phyloP scores from a whole-genome alignment of 2,329 filamentous ascomycete genomes.

The Mariannaea sp. region DNA sequence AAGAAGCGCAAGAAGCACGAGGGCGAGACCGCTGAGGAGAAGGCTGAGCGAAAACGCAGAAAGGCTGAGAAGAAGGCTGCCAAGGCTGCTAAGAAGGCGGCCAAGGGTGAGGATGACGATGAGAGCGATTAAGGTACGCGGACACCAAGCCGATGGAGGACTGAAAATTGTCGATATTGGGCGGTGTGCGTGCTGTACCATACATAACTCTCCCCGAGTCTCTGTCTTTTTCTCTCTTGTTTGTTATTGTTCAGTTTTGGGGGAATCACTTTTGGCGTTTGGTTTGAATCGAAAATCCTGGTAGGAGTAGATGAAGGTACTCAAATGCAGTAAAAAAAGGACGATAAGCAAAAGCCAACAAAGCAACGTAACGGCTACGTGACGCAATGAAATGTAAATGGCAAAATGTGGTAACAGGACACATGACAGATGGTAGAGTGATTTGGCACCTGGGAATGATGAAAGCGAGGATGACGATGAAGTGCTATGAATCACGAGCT shows the following conservation, averaged over 20 bases:
- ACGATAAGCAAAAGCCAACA: slow-evolving; percentile 34
- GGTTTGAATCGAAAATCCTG: slow-evolving; percentile 38
- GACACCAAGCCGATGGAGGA: slow-evolving; percentile 29
- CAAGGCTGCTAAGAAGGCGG: slow-evolving; percentile 60
- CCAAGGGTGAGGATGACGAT: slow-evolving; percentile 57
- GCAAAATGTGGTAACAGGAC: neutral
- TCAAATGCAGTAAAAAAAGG: slow-evolving; percentile 34
- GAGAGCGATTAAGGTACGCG: slow-evolving; percentile 53
- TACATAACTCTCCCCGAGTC: slow-evolving; percentile 35
- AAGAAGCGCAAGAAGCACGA: slow-evolving; percentile 83
- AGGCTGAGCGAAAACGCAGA: slow-evolving; percentile 63
- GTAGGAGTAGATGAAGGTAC: slow-evolving; percentile 39
- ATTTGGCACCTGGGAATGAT: no score
- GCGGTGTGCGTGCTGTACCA: slow-evolving; percentile 38
- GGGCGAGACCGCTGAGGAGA: slow-evolving; percentile 73
- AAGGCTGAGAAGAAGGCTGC: slow-evolving; percentile 65
- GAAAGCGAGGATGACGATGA: neutral
- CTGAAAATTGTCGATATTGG: slow-evolving; percentile 33
- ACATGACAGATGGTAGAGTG: no score
- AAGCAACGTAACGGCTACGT: neutral
- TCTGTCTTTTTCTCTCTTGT: slow-evolving; percentile 27
- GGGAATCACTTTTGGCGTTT: slow-evolving; percentile 36
- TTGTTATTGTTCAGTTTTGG: slow-evolving; percentile 25
- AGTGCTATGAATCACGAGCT: no score
- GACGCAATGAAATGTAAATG: neutral